Evolutionary conservation across 352 stramenopile species (phyloP), one percentile per base, ranked within the genome.

Genomic region (Elongisporangium undulatum): DNA sequence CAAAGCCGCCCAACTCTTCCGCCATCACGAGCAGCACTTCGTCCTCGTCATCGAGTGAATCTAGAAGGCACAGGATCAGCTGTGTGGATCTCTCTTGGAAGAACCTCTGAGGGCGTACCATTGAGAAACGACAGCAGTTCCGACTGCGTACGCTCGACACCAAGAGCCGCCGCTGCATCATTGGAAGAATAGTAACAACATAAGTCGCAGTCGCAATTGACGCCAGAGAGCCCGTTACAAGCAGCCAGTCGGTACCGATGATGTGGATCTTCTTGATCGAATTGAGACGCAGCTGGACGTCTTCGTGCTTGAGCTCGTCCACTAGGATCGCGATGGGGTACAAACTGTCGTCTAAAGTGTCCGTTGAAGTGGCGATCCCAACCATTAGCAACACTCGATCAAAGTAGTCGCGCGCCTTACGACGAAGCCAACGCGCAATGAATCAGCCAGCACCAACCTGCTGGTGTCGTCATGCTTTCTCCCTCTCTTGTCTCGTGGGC

Each of bases 121-220:
- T 96, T 96, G 39, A 99, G 76, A 66, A 99, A 99, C 2, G 97
- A 97, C n/a, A 99, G 66, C 16, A 99, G 79, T 79, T 99, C 97
- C 45, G 95, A 82, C 51, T 90, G 77, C 56, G 92, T 97, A 41
- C 95, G 86, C 53, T 97, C 80, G 7, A 80, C 77, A 5, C 95
- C 95, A 23, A 98, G 74, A 19, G 94, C 94, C 56, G 86, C 76
- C 17, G 92, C 92, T 95, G 61, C 13, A 52, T 56, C 54, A 17
- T 22, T 0, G 51, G 29, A 13, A 51, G 12, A 12, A 54, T n/a
- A n/a, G 22, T 26, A 23, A 15, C 52, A 15, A 13, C 21, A 16
- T 45, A 21, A 56, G 54, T 17, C 20, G 19, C 3, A 48, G 19
- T 13, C 17, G 4, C 21, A 6, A 49, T 4, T 19, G 24, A 57